Conservation (phyloP, 225 moss, liverwort and hornwort genomes). For the Ulota crispa region DNA sequence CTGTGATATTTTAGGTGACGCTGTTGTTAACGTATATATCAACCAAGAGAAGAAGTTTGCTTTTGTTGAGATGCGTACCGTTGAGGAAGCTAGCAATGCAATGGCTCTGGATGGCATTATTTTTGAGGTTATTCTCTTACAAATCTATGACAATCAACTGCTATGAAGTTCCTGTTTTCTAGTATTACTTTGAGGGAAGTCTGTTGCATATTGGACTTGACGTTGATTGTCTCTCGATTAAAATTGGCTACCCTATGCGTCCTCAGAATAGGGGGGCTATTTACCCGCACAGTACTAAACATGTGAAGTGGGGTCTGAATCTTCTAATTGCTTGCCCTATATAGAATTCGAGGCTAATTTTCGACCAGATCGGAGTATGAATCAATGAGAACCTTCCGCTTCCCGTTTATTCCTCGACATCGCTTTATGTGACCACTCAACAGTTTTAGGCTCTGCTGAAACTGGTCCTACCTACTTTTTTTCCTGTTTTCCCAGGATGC, state of each 20-base stretch:
- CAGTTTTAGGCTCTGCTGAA: slow-evolving; percentile 5
- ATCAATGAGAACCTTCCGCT: not conserved
- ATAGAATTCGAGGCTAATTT: not conserved
- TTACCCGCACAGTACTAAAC: not conserved
- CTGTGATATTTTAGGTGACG: slow-evolving; percentile 58
- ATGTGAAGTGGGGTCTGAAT: not conserved
- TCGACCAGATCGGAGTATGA: not conserved
- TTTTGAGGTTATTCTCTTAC: slow-evolving; percentile 66
- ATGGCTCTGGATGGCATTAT: slow-evolving; percentile 99
- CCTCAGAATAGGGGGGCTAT: not conserved
- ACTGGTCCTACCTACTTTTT: not conserved
- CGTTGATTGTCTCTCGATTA: not conserved
- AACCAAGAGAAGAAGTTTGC: slow-evolving; percentile 99
- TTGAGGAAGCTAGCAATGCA: slow-evolving; percentile 99
- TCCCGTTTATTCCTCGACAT: not conserved
- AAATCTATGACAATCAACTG: not conserved
- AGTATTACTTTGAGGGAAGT: not conserved
- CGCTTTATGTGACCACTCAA: not conserved
- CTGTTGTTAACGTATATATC: slow-evolving; percentile 98
- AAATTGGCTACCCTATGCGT: not conserved
- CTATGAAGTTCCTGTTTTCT: not conserved
- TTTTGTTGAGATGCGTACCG: slow-evolving; percentile 99
- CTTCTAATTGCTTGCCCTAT: not conserved
- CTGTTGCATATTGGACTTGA: not conserved
- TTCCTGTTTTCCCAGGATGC: not conserved